Conservation (phyloP, 148 eudicot genomes). For the Arbutus unedo region DNA sequence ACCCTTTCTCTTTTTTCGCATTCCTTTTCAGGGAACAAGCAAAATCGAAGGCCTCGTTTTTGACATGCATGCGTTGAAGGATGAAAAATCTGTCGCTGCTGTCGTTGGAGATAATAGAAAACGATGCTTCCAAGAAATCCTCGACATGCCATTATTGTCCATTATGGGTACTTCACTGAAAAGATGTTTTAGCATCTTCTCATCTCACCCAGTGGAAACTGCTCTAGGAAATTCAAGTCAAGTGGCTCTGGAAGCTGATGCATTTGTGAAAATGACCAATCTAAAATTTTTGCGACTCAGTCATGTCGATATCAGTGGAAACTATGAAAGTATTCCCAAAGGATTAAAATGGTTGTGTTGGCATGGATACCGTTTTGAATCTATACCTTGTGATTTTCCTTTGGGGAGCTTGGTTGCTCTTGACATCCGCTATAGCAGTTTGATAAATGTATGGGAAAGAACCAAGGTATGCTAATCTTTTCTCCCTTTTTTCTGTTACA, state of each 20-base stretch:
- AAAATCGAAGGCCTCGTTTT: constrained; percentile 7
- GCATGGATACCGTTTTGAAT: background rate
- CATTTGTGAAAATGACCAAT: background rate
- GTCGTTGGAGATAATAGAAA: no score
- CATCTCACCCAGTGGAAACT: background rate
- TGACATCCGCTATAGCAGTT: no score
- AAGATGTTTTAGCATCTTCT: background rate
- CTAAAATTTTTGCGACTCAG: background rate
- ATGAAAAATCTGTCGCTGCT: background rate
- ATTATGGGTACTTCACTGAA: no score
- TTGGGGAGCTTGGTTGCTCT: no score
- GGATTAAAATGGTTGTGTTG: background rate
- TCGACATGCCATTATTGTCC: no score
- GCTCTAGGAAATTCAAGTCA: background rate
- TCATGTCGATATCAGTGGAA: background rate
- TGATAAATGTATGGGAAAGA: no score
- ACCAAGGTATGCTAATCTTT: no score
- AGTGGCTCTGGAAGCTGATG: background rate
- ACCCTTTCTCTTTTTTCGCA: no score
- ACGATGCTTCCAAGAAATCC: no score
- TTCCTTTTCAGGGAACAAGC: background rate
- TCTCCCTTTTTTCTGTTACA: no score
- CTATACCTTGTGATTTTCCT: no score
- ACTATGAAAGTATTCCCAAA: background rate
- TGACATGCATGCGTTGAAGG: background rate